These are phyloP conservation scores for Wickerhamomyces strasburgensis DNA, from an alignment of 805 yeast species.

Conservation along the genomic window DNA sequence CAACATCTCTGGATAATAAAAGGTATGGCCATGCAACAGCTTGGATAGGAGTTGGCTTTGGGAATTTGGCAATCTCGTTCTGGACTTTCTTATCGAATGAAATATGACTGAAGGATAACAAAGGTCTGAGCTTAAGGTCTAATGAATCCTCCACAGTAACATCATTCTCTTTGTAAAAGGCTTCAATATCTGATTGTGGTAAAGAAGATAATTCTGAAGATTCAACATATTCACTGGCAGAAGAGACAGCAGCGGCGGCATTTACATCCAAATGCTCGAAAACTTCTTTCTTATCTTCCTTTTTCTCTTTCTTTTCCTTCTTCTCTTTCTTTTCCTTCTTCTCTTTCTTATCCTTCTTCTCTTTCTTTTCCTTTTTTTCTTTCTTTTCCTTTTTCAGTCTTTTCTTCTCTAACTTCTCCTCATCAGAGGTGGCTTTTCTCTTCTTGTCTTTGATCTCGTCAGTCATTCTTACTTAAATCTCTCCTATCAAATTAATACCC, in stretches of 20 bases:
- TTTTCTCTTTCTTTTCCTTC: conserved; percentile 17
- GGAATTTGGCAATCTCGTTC: conserved; percentile 62
- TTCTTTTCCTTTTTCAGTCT: conserved; percentile 28
- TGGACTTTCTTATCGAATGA: conserved; percentile 51
- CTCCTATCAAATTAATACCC: no score
- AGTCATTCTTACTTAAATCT: conserved; percentile 19
- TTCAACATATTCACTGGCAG: conserved; percentile 30
- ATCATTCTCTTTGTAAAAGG: conserved; percentile 64
- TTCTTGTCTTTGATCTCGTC: conserved; percentile 25
- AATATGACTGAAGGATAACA: conserved; percentile 62
- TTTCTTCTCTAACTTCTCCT: conserved; percentile 20
- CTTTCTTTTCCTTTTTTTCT: conserved; percentile 35
- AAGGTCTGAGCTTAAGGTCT: conserved; percentile 54
- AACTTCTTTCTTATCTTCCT: conserved; percentile 28
- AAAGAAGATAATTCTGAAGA: conserved; percentile 34
- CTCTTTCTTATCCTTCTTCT: conserved; percentile 34
- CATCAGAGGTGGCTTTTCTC: conserved; percentile 20
- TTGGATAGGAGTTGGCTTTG: conserved; percentile 94
- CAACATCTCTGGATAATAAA: conserved; percentile 72
- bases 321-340: conserved; percentile 31
- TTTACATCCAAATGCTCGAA: conserved; percentile 20
- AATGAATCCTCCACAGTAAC: conserved; percentile 72
- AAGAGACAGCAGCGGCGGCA: conserved; percentile 2
- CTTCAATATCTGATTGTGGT: conserved; percentile 52
- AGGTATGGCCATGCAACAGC: conserved; percentile 92